Conservation (phyloP, 768 basidiomycete genomes). For the Termitomyces bulborhizus region DNA sequence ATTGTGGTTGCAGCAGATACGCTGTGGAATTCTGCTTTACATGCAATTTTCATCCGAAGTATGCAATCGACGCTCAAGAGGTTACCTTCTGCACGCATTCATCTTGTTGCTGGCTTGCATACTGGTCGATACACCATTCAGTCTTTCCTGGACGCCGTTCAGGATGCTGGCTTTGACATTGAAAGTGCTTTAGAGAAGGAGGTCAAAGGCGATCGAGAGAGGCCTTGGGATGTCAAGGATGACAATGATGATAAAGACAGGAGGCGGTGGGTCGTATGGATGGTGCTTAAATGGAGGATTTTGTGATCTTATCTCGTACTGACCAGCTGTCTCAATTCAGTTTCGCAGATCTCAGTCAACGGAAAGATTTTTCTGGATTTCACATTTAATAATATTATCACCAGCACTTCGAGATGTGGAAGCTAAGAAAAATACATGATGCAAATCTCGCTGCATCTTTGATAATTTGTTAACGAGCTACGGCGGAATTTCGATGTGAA, state of each 20-base stretch:
- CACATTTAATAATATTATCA: background rate
- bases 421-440: background rate
- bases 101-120: conserved; percentile 71
- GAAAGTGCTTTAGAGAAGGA: conserved; percentile 44
- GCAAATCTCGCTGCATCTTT: background rate
- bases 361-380: background rate
- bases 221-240: conserved; percentile 47
- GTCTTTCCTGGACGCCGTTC: conserved; percentile 43
- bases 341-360: no score
- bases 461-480: background rate
- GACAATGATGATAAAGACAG: conserved; percentile 64
- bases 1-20: conserved; percentile 71
- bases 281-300: conserved; percentile 44
- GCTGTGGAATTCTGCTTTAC: conserved; percentile 66
- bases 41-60: conserved; percentile 46
- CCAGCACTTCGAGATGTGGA: background rate
- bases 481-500: background rate
- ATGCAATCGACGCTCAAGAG: conserved; percentile 42
- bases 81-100: conserved; percentile 38
- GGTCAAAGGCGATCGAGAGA: conserved; percentile 28
- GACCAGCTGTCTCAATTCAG: no score
- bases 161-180: conserved; percentile 35
- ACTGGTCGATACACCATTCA: conserved; percentile 71
- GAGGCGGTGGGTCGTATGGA: conserved; percentile 69
- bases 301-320: no score